A percentile compares a stretch with the other conserved stretches of the same genome.
These are phyloP conservation scores for Arxiozyma telluris DNA, from an alignment of 1,139 yeast genomes.

Conservation along the genomic window DNA sequence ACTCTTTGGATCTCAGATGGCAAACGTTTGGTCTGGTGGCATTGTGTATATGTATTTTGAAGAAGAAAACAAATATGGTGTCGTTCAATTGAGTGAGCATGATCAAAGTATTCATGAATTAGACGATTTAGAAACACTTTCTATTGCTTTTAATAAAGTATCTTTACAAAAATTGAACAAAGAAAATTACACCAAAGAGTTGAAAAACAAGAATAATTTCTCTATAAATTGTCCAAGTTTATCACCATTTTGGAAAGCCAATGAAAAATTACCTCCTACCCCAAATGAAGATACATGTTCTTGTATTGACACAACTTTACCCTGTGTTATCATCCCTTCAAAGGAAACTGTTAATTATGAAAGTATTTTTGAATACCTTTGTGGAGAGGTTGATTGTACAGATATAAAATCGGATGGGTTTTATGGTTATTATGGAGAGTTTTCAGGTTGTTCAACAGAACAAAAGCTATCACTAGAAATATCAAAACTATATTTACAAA, in stretches of 20 bases:
- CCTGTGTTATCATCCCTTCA: slow-evolving; percentile 41
- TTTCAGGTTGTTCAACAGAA: slow-evolving; percentile 43
- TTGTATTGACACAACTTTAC: slow-evolving; percentile 43
- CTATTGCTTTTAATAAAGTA: slow-evolving; percentile 31
- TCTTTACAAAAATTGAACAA: slow-evolving; percentile 31
- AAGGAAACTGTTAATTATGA: slow-evolving; percentile 31
- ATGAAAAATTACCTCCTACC: slow-evolving; percentile 40
- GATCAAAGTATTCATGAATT: slow-evolving; percentile 39
- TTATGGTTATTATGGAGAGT: slow-evolving; percentile 47
- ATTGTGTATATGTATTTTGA: slow-evolving; percentile 83
- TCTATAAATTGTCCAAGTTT: slow-evolving; percentile 6
- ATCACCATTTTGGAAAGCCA: slow-evolving; percentile 36
- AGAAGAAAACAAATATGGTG: slow-evolving; percentile 74
- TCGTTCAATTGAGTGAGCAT: slow-evolving; percentile 44
- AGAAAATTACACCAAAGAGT: slow-evolving; percentile 17
- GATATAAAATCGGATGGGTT: slow-evolving; percentile 42
- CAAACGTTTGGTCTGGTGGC: slow-evolving; percentile 86
- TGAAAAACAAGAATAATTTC: slow-evolving; percentile 25
- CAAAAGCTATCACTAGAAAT: slow-evolving; percentile 48
- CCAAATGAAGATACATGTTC: slow-evolving; percentile 50
- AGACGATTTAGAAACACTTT: slow-evolving; percentile 36
- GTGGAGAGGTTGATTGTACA: slow-evolving; percentile 44
- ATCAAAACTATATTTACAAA: slow-evolving; percentile 39
- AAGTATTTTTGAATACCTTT: slow-evolving; percentile 38
- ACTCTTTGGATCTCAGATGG: slow-evolving; percentile 53